phyloP scores from a whole-genome alignment of 108 stramenopile genomes.

The Nannochloropsis gaditana region DNA sequence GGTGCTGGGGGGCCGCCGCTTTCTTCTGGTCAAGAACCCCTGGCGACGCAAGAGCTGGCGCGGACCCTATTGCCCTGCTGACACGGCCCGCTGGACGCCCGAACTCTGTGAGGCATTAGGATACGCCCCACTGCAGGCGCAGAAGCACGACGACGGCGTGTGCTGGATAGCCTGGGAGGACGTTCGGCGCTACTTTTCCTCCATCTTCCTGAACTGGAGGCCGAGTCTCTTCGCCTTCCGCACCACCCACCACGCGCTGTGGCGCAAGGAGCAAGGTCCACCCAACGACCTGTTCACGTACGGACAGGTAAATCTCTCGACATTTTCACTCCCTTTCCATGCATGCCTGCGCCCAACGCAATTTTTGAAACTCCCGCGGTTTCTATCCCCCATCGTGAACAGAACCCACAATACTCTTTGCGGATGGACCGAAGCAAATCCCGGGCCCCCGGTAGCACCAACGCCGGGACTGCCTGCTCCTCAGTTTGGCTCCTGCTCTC shows the following conservation, averaged over 20 bases:
- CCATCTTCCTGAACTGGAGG: conserved; percentile 56
- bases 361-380: neutral
- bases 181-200: conserved; percentile 63
- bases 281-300: conserved; percentile 42
- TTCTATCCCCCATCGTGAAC: neutral
- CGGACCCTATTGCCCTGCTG: conserved; percentile 42
- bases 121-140: conserved; percentile 56
- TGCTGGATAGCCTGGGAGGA: conserved; percentile 83
- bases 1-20: conserved; percentile 48
- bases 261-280: conserved; percentile 44
- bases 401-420: neutral
- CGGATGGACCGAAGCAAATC: neutral
- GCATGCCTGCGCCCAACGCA: neutral
- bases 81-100: conserved; percentile 43
- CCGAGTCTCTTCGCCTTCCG: conserved; percentile 45
- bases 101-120: conserved; percentile 34
- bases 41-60: conserved; percentile 63
- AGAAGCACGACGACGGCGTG: conserved; percentile 70
- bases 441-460: too few species aligned
- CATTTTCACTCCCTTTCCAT: neutral
- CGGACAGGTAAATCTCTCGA: neutral
- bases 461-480: neutral
- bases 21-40: conserved; percentile 83
- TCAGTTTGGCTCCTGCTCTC: neutral
- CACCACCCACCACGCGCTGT: conserved; percentile 26